Evolutionary conservation across 2,329 filamentous ascomycete species (phyloP), one percentile per base, ranked within the genome.

Genomic region (Xylariaceae sp.): DNA sequence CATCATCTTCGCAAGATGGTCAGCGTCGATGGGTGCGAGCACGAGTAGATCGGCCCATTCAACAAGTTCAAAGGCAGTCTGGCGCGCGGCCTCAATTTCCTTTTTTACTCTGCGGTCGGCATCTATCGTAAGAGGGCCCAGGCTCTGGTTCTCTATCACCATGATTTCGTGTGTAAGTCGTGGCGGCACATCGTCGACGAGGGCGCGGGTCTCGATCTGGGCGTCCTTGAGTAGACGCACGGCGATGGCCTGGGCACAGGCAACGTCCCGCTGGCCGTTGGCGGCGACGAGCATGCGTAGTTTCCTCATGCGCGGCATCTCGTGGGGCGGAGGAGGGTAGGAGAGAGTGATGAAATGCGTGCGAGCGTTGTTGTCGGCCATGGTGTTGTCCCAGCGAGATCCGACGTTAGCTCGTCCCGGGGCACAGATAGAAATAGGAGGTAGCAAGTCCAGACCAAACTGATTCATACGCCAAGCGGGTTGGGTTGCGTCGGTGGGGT

Each of bases 41-140:
- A 96, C 86, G 60, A 96, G 80, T 65, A 96, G 76, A 73, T 96
- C 89, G 4, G 92, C 90, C 92, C 92, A 97, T 62, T 90, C 83
- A 65, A 91, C 90, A 61, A 95, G 75, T 64, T 90, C 87, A 65
- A 78, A 84, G 2, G 79, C 85, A 63, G 79, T 81, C 70, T 75
- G 76, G 61, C 75, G 76, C 59, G 79, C 81, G 53, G 77, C 78
- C 64, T 85, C 82, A 66, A 82, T 75, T 30, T 81, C 80, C 53
- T 71, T 69, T 55, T 64, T 66, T 5, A 70, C 70, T 45, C 67
- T 68, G 61, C 70, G 68, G 56, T 78, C 77, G 2, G 69, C 68
- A 17, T 74, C 72, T 39, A 71, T 59, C 56, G 71, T 60, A 54
- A 68, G 60, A 2, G 68, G 69, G 6, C 75, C 74, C 58, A 79